Conservation (phyloP, 2,329 filamentous ascomycete genomes). For the Colletotrichum sojae region DNA sequence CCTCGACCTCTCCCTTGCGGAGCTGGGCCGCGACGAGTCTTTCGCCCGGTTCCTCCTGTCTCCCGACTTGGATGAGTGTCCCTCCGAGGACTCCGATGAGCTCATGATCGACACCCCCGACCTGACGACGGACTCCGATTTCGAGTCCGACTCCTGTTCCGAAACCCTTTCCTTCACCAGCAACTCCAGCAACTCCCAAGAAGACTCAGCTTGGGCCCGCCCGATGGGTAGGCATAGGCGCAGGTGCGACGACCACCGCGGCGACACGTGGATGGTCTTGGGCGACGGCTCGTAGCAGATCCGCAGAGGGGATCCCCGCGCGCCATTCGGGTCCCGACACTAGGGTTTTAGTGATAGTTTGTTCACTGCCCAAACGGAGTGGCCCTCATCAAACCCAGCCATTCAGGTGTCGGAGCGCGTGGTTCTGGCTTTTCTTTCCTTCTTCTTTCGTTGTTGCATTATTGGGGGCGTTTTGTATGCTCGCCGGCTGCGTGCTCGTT, state of each 20-base stretch:
- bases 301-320: constrained; percentile 51
- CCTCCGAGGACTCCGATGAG: constrained; percentile 51
- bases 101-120: constrained; percentile 53
- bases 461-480: background rate
- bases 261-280: constrained; percentile 59
- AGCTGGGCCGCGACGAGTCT: constrained; percentile 56
- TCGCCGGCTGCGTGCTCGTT: constrained; percentile 32
- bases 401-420: background rate
- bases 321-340: constrained; percentile 47
- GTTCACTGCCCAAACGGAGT: constrained; percentile 52
- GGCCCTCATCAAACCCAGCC: constrained; percentile 49
- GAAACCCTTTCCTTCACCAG: constrained; percentile 38
- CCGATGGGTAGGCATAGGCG: constrained; percentile 39
- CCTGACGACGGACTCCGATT: constrained; percentile 47
- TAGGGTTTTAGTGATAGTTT: constrained; percentile 44
- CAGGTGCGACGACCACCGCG: constrained; percentile 47
- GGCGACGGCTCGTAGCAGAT: constrained; percentile 64
- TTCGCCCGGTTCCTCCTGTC: constrained; percentile 54
- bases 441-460: background rate
- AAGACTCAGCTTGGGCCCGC: constrained; percentile 42
- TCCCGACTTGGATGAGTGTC: constrained; percentile 39
- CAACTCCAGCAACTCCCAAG: constrained; percentile 48
- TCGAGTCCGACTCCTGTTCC: constrained; percentile 42
- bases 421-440: background rate
- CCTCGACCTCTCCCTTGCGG: constrained; percentile 60